Base-by-base conservation (phyloP, 192 early-diverging fungal genomes). In the Coemansia sp. region DNA sequence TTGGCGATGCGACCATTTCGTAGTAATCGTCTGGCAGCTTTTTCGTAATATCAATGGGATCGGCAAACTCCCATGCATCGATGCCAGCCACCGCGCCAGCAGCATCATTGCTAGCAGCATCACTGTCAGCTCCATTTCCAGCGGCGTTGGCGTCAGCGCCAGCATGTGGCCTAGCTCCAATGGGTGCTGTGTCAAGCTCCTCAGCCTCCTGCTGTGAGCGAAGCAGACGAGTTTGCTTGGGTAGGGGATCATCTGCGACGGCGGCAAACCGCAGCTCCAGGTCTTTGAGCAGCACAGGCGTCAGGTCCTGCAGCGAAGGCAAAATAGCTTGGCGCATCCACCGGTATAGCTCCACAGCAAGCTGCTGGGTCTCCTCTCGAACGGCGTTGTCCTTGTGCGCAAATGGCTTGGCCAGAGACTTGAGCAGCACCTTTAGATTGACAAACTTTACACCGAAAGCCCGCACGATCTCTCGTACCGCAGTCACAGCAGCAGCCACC, bases 261-360 rank as follows among this genome's bases (percentile, higher is more conserved):
- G 83, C 82, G 18, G 85, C 85, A 72, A 98, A 99, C 39, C 84
- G 87, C 35, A 93, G 85, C 57, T 93, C 83, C 6, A 99, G 77
- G 46, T 99, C 97, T 72, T 97, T 97, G 14, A 89, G 68, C 68
- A 97, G 93, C 3, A 99, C 93, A 0, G 98, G 96, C 56, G 97
- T 95, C 63, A 99, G 67, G 8, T 97, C 91, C 26, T 82, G 82
- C 35, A 99, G 68, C 50, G 86, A 91, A 17, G 85, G 80, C 53
- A 84, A 77, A 27, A 98, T 84, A 1, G 93, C 94, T 36, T 84
- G 82, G 18, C 93, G 90, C 52, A 99, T 84, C 93, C 94, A 99
- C 38, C 90, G 85, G 65, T 94, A 98, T 54, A 99, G 67, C 79
- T 98, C 96, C 37, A 95, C 76, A 0, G 89, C 83, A 44, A 98